Conservation (phyloP, 2,329 filamentous ascomycete species). For the Botryotinia narcissicola region DNA sequence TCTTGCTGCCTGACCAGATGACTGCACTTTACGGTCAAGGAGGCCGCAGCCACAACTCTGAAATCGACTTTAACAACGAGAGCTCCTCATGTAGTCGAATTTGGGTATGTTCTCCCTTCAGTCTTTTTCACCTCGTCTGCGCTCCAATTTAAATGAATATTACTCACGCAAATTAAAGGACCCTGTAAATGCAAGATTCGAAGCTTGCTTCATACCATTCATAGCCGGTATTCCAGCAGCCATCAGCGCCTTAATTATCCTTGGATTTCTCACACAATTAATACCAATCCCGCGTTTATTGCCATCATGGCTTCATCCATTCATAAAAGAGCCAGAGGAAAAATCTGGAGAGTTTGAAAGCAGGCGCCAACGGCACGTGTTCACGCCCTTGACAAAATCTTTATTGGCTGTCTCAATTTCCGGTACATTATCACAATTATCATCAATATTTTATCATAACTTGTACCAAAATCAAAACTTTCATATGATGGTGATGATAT, state of each 20-base stretch:
- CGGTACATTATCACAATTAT: slow-evolving; percentile 40
- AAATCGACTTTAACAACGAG: neutral
- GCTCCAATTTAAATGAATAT: neutral
- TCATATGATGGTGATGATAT: slow-evolving; percentile 42
- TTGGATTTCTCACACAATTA: slow-evolving; percentile 31
- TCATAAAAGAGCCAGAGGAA: slow-evolving; percentile 46
- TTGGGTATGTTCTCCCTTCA: slow-evolving; percentile 21
- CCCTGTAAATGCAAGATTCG: slow-evolving; percentile 34
- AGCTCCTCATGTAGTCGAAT: slow-evolving; percentile 19
- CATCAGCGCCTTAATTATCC: slow-evolving; percentile 36
- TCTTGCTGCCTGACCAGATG: slow-evolving; percentile 1
- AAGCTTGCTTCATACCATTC: slow-evolving; percentile 31
- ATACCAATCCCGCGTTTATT: slow-evolving; percentile 37
- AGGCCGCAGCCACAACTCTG: neutral
- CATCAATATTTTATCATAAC: slow-evolving; percentile 37
- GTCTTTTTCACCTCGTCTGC: neutral
- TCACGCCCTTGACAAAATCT: slow-evolving; percentile 37
- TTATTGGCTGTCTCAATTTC: slow-evolving; percentile 42
- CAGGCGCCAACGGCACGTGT: slow-evolving; percentile 28
- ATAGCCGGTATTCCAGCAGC: slow-evolving; percentile 34
- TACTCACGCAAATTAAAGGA: slow-evolving; percentile 28
- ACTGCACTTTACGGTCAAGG: neutral
- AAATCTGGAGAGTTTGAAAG: slow-evolving; percentile 37
- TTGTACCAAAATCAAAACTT: slow-evolving; percentile 21
- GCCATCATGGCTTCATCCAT: slow-evolving; percentile 51